These are phyloP conservation scores for Hamamelis virginiana DNA, from an alignment of 164 flowering plant genomes.

Conservation along the genomic window DNA sequence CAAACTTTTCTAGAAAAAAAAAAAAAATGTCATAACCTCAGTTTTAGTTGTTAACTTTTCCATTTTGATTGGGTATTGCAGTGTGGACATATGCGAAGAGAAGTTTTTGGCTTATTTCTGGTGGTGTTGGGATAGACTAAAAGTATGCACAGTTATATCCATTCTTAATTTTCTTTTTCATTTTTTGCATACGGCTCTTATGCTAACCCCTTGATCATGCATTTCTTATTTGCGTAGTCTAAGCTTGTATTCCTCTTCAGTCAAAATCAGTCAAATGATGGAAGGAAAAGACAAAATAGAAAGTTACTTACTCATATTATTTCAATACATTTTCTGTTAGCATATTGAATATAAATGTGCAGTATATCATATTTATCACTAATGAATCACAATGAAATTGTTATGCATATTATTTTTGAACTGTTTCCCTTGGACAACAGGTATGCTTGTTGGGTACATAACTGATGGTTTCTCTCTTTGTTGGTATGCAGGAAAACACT, in stretches of 20 bases:
- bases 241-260: neutral
- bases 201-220: too few relatives aligned
- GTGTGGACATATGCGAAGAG: slow-evolving; percentile 79
- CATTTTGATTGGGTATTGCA: slow-evolving; percentile 32
- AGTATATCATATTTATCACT: neutral
- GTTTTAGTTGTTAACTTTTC: neutral
- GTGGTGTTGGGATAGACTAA: slow-evolving; percentile 91
- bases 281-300: neutral
- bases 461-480: slow-evolving; percentile 3
- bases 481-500: slow-evolving; percentile 54
- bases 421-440: neutral
- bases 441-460: neutral
- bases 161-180: neutral
- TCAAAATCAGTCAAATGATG: neutral
- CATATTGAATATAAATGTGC: neutral
- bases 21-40: too few relatives aligned
- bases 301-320: neutral
- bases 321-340: neutral
- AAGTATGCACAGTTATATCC: slow-evolving; percentile 42
- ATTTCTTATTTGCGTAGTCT: neutral
- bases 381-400: neutral
- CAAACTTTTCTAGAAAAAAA: too few relatives aligned
- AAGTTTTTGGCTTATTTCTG: slow-evolving; percentile 93
- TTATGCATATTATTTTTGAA: neutral
- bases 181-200: too few relatives aligned